phyloP scores from a whole-genome alignment of 2,329 filamentous ascomycete species.

The Rhinocladiella mackenziei region DNA sequence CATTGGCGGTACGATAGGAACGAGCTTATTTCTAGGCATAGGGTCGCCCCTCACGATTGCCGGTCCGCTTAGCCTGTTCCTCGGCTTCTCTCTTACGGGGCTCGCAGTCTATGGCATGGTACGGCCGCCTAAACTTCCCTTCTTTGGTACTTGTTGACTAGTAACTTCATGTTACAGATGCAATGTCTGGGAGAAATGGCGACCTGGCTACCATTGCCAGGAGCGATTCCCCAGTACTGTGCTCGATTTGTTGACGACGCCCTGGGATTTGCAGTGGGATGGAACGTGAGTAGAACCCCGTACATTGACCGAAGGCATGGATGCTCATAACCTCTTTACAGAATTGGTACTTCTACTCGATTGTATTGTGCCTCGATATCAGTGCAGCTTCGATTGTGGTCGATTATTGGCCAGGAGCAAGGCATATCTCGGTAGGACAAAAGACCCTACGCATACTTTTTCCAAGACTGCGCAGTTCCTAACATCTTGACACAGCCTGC shows the following conservation, averaged over 20 bases:
- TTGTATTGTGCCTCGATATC: slow-evolving; percentile 77
- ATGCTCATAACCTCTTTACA: neutral
- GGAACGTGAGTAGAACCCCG: slow-evolving; percentile 41
- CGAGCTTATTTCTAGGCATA: slow-evolving; percentile 35
- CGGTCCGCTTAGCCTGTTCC: slow-evolving; percentile 35
- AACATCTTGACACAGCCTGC: slow-evolving; percentile 23
- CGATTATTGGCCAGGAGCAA: slow-evolving; percentile 58
- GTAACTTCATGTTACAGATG: neutral
- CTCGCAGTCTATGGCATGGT: slow-evolving; percentile 28
- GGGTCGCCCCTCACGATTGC: slow-evolving; percentile 33
- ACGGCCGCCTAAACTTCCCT: neutral
- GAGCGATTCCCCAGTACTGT: slow-evolving; percentile 47
- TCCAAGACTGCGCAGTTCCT: neutral
- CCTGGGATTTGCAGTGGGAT: slow-evolving; percentile 46
- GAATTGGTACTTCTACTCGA: slow-evolving; percentile 65
- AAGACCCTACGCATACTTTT: neutral
- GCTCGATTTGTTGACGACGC: slow-evolving; percentile 43
- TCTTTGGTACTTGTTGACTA: neutral
- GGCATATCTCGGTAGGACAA: slow-evolving; percentile 5
- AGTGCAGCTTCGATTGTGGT: slow-evolving; percentile 74
- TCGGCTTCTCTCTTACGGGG: slow-evolving; percentile 35
- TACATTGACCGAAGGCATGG: too few relatives aligned
- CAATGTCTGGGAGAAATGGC: slow-evolving; percentile 45
- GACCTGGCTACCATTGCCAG: slow-evolving; percentile 48
- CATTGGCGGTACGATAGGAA: slow-evolving; percentile 41